A percentile compares a stretch with the other conserved stretches of the same genome.
Evolutionary conservation across 2,329 filamentous ascomycete genomes (phyloP).

Genomic region (Calonectria honghensis): DNA sequence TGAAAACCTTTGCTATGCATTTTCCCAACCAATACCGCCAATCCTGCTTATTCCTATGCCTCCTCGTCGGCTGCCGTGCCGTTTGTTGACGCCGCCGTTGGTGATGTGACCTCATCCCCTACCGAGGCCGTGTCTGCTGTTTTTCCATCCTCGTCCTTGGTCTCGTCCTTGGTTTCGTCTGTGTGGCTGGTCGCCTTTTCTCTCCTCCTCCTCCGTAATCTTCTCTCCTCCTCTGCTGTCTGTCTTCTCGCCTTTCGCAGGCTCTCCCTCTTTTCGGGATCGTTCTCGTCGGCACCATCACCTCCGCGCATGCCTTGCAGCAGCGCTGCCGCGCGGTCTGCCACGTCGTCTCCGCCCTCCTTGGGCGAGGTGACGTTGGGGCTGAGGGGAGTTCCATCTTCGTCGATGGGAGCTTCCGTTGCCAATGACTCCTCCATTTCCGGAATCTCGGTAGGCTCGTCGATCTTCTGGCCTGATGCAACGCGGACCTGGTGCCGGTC

Average conservation of each 20-base stretch:
- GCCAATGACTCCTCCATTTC: slow-evolving; percentile 68
- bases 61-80: slow-evolving; percentile 44
- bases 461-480: slow-evolving; percentile 91
- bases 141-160: slow-evolving; percentile 47
- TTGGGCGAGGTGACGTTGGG: slow-evolving; percentile 68
- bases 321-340: slow-evolving; percentile 87
- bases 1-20: slow-evolving; percentile 53
- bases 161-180: slow-evolving; percentile 54
- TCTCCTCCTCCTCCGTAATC: slow-evolving; percentile 79
- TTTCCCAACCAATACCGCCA: slow-evolving; percentile 45
- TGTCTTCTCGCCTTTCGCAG: slow-evolving; percentile 79
- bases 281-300: slow-evolving; percentile 72
- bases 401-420: slow-evolving; percentile 63
- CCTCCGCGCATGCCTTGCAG: slow-evolving; percentile 87
- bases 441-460: slow-evolving; percentile 78
- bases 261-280: slow-evolving; percentile 72
- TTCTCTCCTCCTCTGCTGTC: slow-evolving; percentile 86
- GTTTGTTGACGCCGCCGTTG: slow-evolving; percentile 44
- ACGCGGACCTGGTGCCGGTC: slow-evolving; percentile 93
- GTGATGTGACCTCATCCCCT: slow-evolving; percentile 49
- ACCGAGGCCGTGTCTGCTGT: slow-evolving; percentile 38
- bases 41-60: slow-evolving; percentile 48
- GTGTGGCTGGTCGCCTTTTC: slow-evolving; percentile 71
- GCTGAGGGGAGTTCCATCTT: slow-evolving; percentile 72
- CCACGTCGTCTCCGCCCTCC: slow-evolving; percentile 82